Base-by-base conservation (phyloP, 768 basidiomycete species). In the Crepidotus variabilis region DNA sequence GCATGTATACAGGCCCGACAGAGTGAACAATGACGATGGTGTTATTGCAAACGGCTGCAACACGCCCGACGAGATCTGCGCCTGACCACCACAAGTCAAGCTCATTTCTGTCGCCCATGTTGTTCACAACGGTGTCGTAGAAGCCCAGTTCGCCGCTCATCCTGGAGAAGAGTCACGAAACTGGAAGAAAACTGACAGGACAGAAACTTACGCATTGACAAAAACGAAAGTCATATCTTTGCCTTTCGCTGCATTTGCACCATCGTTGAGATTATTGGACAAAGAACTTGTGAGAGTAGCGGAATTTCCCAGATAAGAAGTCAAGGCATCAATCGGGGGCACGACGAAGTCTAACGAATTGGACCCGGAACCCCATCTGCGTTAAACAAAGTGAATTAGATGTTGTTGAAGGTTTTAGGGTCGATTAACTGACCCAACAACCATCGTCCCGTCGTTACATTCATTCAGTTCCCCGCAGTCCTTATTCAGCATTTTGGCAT, bases 21-120 rank as follows among this genome's bases (percentile, higher is more conserved):
- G 84, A 84, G 69, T 93, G 86, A 1, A 89, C 73, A 14, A 95
- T 81, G 22, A 92, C 94, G 52, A 94, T 79, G 4, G 89, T 92
- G 67, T 92, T 92, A 59, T 74, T 81, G 69, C 85, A 86, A 0
- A 82, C 78, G 5, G 81, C 76, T 0, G 93, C 91, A 2, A 88
- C 85, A 0, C 75, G 69, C 55, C 78, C 62, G 67, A 77, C 74
- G 52, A 88, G 69, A 10, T 70, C 75, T 16, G 80, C 81, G 6
- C 84, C 85, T 21, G 75, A 71, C 58, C 70, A 78, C 86, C 85
- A 86, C 2, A 86, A 70, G 20, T 78, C 75, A 3, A 87, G 68
- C 61, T 86, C 83, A 51, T 82, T 81, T 50, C 74, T 73, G 63
- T 88, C 85, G 2, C 86, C 86, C 33, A 69, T 67, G 57, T 87